Percentiles rank a stretch among this genome's conserved stretches.
Conservation (phyloP, 192 early-diverging fungal species). For the Rhizophlyctis rosea region DNA sequence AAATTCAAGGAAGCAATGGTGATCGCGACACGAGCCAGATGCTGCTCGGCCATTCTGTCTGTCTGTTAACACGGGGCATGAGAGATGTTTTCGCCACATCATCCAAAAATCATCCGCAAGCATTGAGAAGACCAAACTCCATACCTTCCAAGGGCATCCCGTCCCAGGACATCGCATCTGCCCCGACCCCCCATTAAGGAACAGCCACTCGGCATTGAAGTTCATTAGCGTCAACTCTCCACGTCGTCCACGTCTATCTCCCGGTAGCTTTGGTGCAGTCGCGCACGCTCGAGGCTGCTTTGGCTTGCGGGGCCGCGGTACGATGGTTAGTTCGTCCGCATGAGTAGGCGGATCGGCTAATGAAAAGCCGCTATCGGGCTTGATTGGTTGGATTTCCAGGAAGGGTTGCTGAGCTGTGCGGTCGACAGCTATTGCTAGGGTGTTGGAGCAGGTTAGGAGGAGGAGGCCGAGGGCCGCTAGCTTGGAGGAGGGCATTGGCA, state of each 20-base stretch:
- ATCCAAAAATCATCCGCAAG: background rate
- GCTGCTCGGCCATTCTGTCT: constrained; percentile 8
- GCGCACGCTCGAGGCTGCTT: no score
- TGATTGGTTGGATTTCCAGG: no score
- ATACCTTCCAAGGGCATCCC: constrained; percentile 18
- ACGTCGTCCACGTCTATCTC: constrained; percentile 5
- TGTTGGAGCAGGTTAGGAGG: no score
- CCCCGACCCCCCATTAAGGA: constrained; percentile 14
- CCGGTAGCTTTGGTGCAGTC: constrained; percentile 1
- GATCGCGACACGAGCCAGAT: constrained; percentile 4
- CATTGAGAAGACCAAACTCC: no score
- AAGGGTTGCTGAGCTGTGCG: no score
- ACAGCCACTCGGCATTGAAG: constrained; percentile 24
- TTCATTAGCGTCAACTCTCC: constrained; percentile 15
- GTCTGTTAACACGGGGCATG: constrained; percentile 2
- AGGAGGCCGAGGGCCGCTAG: no score
- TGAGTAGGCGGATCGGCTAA: no score
- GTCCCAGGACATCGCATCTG: constrained; percentile 13
- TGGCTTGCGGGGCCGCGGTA: no score
- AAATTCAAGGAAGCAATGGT: constrained; percentile 9
- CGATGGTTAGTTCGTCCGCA: no score
- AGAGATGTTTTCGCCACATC: background rate
- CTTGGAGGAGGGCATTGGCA: no score
- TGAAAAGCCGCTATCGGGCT: no score
- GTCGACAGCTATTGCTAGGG: no score